A percentile compares a stretch with the other conserved stretches of the same genome.
phyloP scores from a whole-genome alignment of 2,329 filamentous ascomycete genomes.

The Colletotrichum salicis region DNA sequence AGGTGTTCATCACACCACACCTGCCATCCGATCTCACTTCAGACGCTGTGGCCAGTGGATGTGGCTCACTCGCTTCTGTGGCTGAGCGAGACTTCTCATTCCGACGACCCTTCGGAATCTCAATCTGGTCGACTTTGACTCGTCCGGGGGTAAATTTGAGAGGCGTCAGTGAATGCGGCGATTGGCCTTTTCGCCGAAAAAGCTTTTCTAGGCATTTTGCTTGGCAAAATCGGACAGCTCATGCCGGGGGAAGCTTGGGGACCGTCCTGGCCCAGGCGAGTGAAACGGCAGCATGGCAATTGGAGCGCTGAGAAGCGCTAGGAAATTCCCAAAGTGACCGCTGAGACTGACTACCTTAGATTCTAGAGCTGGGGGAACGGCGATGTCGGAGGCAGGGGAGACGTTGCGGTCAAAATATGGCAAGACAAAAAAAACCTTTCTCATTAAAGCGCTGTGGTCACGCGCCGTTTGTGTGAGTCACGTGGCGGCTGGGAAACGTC shows the following conservation, averaged over 20 bases:
- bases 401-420: neutral
- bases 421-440: no score
- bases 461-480: neutral
- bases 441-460: neutral
- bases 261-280: neutral
- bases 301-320: constrained; percentile 23
- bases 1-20: neutral
- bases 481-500: constrained; percentile 9
- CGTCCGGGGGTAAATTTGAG: neutral
- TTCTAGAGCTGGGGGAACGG: neutral
- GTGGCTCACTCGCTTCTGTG: neutral
- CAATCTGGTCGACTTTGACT: neutral
- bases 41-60: constrained; percentile 6
- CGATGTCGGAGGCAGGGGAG: constrained; percentile 26
- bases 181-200: neutral
- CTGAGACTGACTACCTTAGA: neutral
- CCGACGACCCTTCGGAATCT: neutral
- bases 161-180: neutral
- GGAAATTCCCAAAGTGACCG: neutral
- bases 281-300: constrained; percentile 8
- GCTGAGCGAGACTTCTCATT: neutral
- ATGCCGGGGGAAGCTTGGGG: constrained; percentile 13
- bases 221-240: neutral
- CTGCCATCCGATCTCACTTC: constrained; percentile 31
- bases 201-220: neutral